Evolutionary conservation across 768 basidiomycete species (phyloP).

Genomic region (Boletus pseudopeckii): DNA sequence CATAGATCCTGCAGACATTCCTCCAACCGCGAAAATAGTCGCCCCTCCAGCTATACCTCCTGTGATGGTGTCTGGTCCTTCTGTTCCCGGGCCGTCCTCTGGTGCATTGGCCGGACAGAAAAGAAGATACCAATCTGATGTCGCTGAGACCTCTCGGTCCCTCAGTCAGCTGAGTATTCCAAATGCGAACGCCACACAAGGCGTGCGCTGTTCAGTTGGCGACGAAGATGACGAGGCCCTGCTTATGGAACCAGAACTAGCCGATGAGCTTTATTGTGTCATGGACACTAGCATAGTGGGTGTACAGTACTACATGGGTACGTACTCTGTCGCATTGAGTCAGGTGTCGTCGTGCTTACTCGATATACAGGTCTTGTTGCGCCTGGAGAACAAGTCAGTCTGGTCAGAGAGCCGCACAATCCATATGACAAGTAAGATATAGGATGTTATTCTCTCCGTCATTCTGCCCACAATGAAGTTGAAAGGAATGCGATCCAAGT

Average conservation of each 20-base stretch:
- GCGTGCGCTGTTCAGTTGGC: constrained; percentile 11
- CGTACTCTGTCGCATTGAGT: not conserved
- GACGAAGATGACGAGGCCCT: constrained; percentile 46
- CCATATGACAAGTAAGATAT: constrained; percentile 55
- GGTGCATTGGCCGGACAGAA: constrained; percentile 27
- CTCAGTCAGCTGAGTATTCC: constrained; percentile 11
- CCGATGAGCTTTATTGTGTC: constrained; percentile 67
- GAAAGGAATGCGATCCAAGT: constrained; percentile 77
- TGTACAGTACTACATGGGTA: constrained; percentile 77
- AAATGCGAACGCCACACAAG: constrained; percentile 15
- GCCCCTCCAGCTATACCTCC: constrained; percentile 5
- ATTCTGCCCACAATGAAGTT: not conserved
- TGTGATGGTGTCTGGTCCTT: not conserved
- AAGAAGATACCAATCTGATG: constrained; percentile 43
- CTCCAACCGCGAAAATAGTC: constrained; percentile 38
- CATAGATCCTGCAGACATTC: constrained; percentile 58
- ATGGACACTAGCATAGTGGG: constrained; percentile 69
- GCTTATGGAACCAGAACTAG: constrained; percentile 41
- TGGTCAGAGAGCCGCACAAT: constrained; percentile 67
- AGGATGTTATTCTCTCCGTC: not conserved
- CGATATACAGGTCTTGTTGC: constrained; percentile 67
- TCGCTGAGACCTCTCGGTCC: constrained; percentile 10
- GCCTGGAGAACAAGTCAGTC: constrained; percentile 68
- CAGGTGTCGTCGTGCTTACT: not conserved
- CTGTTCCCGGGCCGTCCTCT: constrained; percentile 11